Conservation (phyloP, 2,329 filamentous ascomycete genomes). For the Aspergillus brunneoviolaceus region DNA sequence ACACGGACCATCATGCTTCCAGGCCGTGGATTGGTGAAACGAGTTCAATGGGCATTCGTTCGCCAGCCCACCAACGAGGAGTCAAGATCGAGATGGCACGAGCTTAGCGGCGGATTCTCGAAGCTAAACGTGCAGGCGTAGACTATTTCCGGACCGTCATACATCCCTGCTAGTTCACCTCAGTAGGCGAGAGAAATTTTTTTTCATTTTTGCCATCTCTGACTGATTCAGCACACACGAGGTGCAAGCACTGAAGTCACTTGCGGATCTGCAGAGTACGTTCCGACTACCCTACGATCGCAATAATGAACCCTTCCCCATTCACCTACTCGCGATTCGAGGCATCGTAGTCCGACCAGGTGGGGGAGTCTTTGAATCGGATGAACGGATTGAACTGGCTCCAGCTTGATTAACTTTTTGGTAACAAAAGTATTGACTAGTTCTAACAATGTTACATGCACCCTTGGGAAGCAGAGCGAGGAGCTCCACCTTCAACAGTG, state of each 20-base stretch:
- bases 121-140: neutral
- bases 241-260: neutral
- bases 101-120: neutral
- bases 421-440: neutral
- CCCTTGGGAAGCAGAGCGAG: neutral
- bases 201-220: no score
- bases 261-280: neutral
- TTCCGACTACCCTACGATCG: neutral
- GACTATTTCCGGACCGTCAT: neutral
- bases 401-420: neutral
- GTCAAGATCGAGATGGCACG: neutral
- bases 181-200: neutral
- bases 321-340: neutral
- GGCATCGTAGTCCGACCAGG: neutral
- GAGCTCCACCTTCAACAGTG: neutral
- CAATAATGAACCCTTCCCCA: neutral
- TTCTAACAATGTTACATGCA: neutral
- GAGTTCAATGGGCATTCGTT: neutral
- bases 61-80: neutral
- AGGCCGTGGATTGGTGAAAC: neutral
- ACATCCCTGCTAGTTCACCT: neutral
- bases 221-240: neutral
- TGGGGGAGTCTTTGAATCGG: neutral
- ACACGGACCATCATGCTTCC: slow-evolving; percentile 1
- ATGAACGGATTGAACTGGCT: neutral